A percentile compares a stretch with the other conserved stretches of the same genome.
Evolutionary conservation across 768 basidiomycete genomes (phyloP).

Genomic region (Kwoniella dejecticola): DNA sequence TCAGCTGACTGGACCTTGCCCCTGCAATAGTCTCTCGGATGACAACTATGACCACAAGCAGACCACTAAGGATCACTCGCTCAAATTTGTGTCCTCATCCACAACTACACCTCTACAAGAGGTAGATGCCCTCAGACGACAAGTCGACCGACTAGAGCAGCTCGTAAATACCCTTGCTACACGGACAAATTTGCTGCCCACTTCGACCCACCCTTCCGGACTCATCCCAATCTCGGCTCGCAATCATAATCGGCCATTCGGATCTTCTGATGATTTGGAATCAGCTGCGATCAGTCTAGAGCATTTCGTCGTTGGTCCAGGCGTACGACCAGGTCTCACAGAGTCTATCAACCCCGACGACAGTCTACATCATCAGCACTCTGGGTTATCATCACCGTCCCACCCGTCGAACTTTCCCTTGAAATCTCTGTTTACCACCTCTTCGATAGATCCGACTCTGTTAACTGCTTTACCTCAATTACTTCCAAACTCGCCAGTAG

Average conservation of each 20-base stretch:
- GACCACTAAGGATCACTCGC: no score
- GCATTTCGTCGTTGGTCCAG: constrained; percentile 9
- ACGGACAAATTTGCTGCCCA: no score
- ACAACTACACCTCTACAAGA: not conserved
- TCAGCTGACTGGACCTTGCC: not conserved
- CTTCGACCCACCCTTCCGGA: no score
- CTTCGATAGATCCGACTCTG: not conserved
- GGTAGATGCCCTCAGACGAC: not conserved
- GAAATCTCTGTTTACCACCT: not conserved
- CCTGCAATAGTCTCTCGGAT: not conserved
- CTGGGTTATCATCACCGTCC: not conserved
- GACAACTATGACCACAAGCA: no score
- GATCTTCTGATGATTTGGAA: constrained; percentile 5
- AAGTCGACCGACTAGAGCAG: constrained; percentile 4
- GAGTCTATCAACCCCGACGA: not conserved
- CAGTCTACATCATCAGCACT: not conserved
- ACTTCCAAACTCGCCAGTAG: constrained; percentile 4
- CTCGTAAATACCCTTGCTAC: constrained; percentile 6
- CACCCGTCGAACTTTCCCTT: not conserved
- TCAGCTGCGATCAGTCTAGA: constrained; percentile 4
- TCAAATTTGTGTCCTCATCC: no score
- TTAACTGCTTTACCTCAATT: constrained; percentile 7
- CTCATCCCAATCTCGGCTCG: not conserved
- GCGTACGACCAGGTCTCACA: constrained; percentile 10
- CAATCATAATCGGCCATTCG: not conserved